Evolutionary conservation across 1,139 yeast species (phyloP).

Genomic region (Yamadazyma taylorii): DNA sequence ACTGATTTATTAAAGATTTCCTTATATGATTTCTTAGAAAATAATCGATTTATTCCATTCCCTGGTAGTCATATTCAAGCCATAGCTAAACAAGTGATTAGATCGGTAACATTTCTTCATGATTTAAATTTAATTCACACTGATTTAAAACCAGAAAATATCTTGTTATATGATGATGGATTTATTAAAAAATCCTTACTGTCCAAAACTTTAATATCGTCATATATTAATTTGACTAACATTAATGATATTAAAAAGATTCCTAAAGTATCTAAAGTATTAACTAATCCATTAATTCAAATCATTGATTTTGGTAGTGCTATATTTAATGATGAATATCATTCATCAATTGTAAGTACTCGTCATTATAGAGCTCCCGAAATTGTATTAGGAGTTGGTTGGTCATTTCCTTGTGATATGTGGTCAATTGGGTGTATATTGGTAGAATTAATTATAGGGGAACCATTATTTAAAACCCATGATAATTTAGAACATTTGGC

Average conservation of each 20-base stretch:
- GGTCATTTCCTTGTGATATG: constrained; percentile 91
- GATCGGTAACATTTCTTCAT: constrained; percentile 87
- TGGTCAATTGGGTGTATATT: constrained; percentile 97
- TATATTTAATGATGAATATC: constrained; percentile 90
- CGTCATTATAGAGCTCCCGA: constrained; percentile 98
- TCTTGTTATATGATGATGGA: constrained; percentile 66
- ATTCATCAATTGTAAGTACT: constrained; percentile 87
- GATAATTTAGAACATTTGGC: constrained; percentile 93
- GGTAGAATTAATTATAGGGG: constrained; percentile 92
- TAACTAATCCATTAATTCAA: constrained; percentile 78
- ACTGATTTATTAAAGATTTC: constrained; percentile 86
- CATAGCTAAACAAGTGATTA: constrained; percentile 78
- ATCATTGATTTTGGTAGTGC: constrained; percentile 97
- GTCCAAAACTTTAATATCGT: constrained; percentile 35
- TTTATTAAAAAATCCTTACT: constrained; percentile 34
- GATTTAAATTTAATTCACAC: constrained; percentile 90
- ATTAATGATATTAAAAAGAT: constrained; percentile 23
- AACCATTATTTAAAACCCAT: constrained; percentile 91
- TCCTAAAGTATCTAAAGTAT: constrained; percentile 49
- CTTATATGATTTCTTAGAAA: constrained; percentile 83
- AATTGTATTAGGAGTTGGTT: constrained; percentile 87
- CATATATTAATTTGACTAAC: constrained; percentile 29
- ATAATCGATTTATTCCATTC: constrained; percentile 70
- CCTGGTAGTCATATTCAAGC: constrained; percentile 88
- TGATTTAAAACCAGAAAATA: constrained; percentile 93